These are phyloP conservation scores for Cicer chorassanicum DNA, from an alignment of 306 rosid genomes.

Conservation along the genomic window DNA sequence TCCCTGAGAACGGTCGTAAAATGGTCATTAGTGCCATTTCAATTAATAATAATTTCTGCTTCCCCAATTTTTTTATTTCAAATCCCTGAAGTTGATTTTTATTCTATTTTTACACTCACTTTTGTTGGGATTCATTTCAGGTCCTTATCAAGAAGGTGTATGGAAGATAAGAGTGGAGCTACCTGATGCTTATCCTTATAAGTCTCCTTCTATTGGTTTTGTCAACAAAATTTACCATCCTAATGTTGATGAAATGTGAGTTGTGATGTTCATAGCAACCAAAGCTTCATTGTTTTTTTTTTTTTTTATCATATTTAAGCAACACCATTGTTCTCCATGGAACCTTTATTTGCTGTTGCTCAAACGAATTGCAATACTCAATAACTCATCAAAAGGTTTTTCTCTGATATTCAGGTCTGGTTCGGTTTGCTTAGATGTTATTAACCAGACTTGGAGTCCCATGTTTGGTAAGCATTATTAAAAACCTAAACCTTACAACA, in stretches of 20 bases:
- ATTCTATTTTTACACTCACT: not conserved
- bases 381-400: slow-evolving; percentile 43
- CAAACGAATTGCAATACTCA: slow-evolving; percentile 16
- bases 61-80: no score
- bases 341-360: slow-evolving; percentile 25
- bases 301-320: slow-evolving; percentile 34
- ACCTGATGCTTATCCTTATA: slow-evolving; percentile 89
- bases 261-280: slow-evolving; percentile 9
- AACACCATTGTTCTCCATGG: slow-evolving; percentile 3
- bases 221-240: slow-evolving; percentile 89
- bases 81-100: slow-evolving; percentile 5
- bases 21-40: no score
- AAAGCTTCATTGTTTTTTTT: slow-evolving; percentile 32
- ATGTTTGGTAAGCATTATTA: slow-evolving; percentile 73
- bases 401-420: slow-evolving; percentile 73
- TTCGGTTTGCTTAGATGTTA: slow-evolving; percentile 90
- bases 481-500: not conserved
- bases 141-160: slow-evolving; percentile 78
- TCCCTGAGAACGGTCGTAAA: no score
- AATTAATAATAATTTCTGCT: no score
- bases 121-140: slow-evolving; percentile 54
- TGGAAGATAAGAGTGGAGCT: slow-evolving; percentile 91
- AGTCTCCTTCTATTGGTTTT: slow-evolving; percentile 91
- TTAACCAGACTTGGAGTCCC: slow-evolving; percentile 96
- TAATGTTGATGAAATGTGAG: slow-evolving; percentile 95